Evolutionary conservation across 2,329 filamentous ascomycete genomes (phyloP), one percentile per base, ranked within the genome.

Genomic region (Diplodia corticola): DNA sequence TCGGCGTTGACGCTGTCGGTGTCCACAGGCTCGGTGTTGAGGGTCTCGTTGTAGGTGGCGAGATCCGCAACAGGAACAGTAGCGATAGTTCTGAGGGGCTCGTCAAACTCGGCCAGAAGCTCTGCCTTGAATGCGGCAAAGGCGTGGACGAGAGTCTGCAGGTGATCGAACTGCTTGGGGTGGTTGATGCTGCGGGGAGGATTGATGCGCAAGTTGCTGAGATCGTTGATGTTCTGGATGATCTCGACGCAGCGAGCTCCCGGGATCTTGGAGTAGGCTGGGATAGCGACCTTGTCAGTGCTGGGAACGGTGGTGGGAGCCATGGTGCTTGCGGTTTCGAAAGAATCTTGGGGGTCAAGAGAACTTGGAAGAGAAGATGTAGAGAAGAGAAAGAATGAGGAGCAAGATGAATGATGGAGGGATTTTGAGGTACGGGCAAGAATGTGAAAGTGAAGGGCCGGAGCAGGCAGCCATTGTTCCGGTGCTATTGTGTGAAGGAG

Each of bases 91-190:
- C 20, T 44, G 40, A 44, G 60, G 67, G 35, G 26, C 13, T 63
- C 35, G 20, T 63, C 48, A 37, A 68, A 30, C 55, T 68, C 64
- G 55, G 20, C 44, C 3, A 28, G 30, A 22, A 53, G n/a, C 7
- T 66, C 59, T 13, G 49, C 49, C 28, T 60, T 54, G 57, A 66
- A 64, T 17, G 54, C 28, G 17, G 49, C 30, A 35, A 71, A 64
- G 20, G 68, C 50, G 37, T 30, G 60, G 35, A 69, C 67, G 33
- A 70, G 69, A 9, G 44, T 57, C 4, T 69, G 48, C 22, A 71
- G 67, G 46, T 70, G 66, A 46, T 37, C 49, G 26, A 49, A 44
- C n/a, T 66, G 64, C 17, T 48, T 15, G n/a, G 64, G 46, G 12
- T 66, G 15, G 28, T 64, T 6, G 53, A 60, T 2, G 28, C 22